Evolutionary conservation across 1,284 basidiomycete genomes (phyloP).

Genomic region (Malassezia nana): DNA sequence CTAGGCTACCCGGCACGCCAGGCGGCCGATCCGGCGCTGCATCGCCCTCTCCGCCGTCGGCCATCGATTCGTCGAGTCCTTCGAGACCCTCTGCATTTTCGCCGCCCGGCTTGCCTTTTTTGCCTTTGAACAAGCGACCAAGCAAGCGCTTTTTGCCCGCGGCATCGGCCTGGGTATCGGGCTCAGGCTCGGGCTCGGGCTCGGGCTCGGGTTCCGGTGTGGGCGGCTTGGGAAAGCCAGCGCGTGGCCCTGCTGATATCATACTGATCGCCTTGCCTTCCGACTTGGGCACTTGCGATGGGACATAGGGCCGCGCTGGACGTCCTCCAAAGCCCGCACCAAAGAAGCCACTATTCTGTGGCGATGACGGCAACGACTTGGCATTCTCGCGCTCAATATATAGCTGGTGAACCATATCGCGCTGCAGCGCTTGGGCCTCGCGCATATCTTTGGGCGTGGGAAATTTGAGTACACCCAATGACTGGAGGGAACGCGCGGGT

Average conservation of each 20-base stretch:
- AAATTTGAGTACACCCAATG: constrained; percentile 27
- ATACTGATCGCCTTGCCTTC: constrained; percentile 2
- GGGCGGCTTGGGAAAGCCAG: constrained; percentile 11
- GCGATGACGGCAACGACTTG: not conserved
- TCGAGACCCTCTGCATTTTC: no score
- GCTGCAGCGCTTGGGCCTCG: constrained; percentile 36
- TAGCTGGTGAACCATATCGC: constrained; percentile 32
- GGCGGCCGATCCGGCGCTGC: no score
- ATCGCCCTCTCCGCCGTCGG: not conserved
- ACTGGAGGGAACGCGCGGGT: constrained; percentile 24
- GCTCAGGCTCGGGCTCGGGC: constrained; percentile 5
- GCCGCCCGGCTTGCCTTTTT: constrained; percentile 1
- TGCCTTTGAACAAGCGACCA: constrained; percentile 1
- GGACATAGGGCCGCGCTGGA: not conserved
- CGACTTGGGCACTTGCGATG: not conserved
- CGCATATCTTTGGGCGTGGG: constrained; percentile 42
- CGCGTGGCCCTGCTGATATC: constrained; percentile 14
- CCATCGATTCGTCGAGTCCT: not conserved
- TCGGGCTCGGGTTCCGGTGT: constrained; percentile 9
- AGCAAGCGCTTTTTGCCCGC: not conserved
- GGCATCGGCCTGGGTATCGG: not conserved
- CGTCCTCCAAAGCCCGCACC: not conserved
- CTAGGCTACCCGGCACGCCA: no score
- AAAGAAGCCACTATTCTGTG: not conserved
- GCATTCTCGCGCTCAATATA: constrained; percentile 20